Evolutionary conservation across 108 stramenopile genomes (phyloP).

Genomic region (Nitzschia sp.): DNA sequence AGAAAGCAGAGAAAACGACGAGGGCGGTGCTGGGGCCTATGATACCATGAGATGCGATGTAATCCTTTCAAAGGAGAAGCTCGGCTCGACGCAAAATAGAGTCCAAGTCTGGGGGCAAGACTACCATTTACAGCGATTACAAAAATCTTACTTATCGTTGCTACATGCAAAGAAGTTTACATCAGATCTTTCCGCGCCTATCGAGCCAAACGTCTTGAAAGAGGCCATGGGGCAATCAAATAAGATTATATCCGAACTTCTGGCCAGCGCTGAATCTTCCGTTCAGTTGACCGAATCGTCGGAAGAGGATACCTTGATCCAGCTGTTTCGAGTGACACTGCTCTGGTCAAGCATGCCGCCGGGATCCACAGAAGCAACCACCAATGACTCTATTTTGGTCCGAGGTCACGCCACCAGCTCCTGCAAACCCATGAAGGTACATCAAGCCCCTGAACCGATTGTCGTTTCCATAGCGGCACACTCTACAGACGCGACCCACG

Average conservation of each 20-base stretch:
- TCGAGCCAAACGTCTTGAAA: not conserved
- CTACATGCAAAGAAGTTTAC: not conserved
- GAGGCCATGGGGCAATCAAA: slow-evolving; percentile 21
- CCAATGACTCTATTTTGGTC: slow-evolving; percentile 27
- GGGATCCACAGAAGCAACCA: not conserved
- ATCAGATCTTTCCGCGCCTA: not conserved
- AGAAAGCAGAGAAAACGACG: slow-evolving; percentile 25
- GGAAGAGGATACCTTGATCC: slow-evolving; percentile 15
- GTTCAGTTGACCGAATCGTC: not conserved
- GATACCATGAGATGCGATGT: slow-evolving; percentile 47
- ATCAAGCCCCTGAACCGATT: slow-evolving; percentile 41
- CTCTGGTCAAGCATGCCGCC: slow-evolving; percentile 29
- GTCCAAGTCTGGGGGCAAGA: slow-evolving; percentile 66
- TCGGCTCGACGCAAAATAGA: not conserved
- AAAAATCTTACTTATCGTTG: slow-evolving; percentile 31
- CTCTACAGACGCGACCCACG: not conserved
- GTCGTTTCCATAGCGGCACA: slow-evolving; percentile 52
- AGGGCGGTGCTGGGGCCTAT: slow-evolving; percentile 47
- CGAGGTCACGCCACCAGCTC: slow-evolving; percentile 40
- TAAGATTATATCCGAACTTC: slow-evolving; percentile 8
- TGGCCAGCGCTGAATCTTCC: slow-evolving; percentile 9
- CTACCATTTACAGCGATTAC: slow-evolving; percentile 66
- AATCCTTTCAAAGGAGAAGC: not conserved
- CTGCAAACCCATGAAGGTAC: not conserved
- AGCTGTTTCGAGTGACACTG: slow-evolving; percentile 34